Percentiles rank a stretch among this genome's conserved stretches.
phyloP scores from a whole-genome alignment of 768 basidiomycete genomes.

The Crepidotus variabilis region DNA sequence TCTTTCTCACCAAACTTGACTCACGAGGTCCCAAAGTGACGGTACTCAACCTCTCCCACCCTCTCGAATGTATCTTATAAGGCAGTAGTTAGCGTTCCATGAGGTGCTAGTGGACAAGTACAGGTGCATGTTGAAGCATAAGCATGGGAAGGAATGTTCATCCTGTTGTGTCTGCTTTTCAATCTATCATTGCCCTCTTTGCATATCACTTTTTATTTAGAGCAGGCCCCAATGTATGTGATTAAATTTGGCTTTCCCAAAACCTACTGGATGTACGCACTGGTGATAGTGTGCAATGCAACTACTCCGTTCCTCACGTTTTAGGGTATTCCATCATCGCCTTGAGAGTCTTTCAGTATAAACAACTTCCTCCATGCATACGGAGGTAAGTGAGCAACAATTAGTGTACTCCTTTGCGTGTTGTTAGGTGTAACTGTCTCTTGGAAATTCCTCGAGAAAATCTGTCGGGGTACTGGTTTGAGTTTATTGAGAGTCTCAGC shows the following conservation, averaged over 20 bases:
- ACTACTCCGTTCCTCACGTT: background rate
- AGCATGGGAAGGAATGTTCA: background rate
- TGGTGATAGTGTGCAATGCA: background rate
- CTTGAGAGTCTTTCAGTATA: background rate
- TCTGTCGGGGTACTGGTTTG: constrained; percentile 13
- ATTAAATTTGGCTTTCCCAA: background rate
- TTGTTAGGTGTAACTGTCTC: constrained; percentile 55
- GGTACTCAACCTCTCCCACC: constrained; percentile 13
- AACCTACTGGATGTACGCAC: background rate
- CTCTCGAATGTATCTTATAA: constrained; percentile 6
- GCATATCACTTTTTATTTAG: background rate
- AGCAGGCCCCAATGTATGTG: background rate
- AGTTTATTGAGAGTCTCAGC: constrained; percentile 8
- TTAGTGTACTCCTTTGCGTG: constrained; percentile 74
- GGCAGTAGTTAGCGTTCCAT: constrained; percentile 6
- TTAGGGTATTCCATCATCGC: background rate
- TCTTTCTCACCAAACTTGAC: constrained; percentile 6
- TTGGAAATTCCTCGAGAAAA: constrained; percentile 37
- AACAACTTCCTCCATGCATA: background rate
- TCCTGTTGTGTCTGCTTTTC: background rate
- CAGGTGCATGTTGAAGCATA: constrained; percentile 15
- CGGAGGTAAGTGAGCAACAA: constrained; percentile 49
- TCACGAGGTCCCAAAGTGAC: constrained; percentile 1
- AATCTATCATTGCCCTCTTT: background rate
- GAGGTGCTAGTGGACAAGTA: constrained; percentile 14